These are phyloP conservation scores for Claviceps sp. DNA, from an alignment of 2,329 filamentous ascomycete genomes.

Conservation along the genomic window DNA sequence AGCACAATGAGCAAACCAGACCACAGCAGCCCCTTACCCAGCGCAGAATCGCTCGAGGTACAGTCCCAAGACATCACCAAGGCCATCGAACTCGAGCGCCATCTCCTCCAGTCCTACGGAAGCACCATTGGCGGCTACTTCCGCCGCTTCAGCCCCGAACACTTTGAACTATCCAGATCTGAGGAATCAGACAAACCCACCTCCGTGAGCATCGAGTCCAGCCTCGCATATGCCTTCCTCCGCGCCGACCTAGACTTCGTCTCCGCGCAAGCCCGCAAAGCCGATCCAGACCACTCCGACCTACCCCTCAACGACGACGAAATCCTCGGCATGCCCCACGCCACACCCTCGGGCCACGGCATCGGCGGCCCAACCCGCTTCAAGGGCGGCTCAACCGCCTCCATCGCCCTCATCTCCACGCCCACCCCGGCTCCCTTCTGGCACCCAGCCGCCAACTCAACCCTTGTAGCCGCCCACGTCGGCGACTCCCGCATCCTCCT, in stretches of 20 bases:
- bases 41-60: conserved; percentile 31
- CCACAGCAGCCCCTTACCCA: conserved; percentile 23
- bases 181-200: conserved; percentile 16
- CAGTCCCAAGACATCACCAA: conserved; percentile 42
- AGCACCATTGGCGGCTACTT: conserved; percentile 88
- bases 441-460: conserved; percentile 78
- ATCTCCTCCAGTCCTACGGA: conserved; percentile 65
- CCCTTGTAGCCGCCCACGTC: conserved; percentile 76
- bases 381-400: conserved; percentile 87
- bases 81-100: conserved; percentile 54
- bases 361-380: conserved; percentile 72
- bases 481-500: conserved; percentile 87
- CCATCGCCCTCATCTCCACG: conserved; percentile 79
- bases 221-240: conserved; percentile 85
- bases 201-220: conserved; percentile 54
- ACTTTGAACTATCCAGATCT: conserved; percentile 42
- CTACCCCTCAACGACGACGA: conserved; percentile 74
- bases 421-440: conserved; percentile 87
- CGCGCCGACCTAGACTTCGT: conserved; percentile 92
- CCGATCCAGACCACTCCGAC: conserved; percentile 63
- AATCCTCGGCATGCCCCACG: conserved; percentile 52
- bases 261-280: conserved; percentile 71
- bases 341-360: conserved; percentile 39
- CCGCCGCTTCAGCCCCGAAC: conserved; percentile 70
- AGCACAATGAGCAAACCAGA: conserved; percentile 21